Base-by-base conservation (phyloP, 257 asterid species). In the Verbena officinalis region DNA sequence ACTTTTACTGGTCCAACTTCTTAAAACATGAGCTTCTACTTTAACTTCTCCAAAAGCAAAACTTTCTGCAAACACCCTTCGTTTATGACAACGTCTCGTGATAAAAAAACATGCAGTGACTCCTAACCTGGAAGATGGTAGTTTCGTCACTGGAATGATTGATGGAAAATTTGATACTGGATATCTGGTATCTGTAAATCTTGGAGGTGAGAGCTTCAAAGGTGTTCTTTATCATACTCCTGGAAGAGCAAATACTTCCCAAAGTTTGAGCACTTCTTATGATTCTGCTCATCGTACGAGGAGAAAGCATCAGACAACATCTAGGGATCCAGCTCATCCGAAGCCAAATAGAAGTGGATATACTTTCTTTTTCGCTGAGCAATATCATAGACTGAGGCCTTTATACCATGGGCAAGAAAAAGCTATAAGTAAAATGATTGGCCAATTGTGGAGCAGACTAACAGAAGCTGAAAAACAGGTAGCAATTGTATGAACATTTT, bases 81-180 rank as follows among this genome's bases (percentile, higher is more conserved):
- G 40, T 39, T 39, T 53, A 51, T 6, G 30, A 23, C 46, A 21
- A 31, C 68, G 67, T 70, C 34, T 20, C 54, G 60, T 64, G 55
- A 71, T 55, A 27, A 9, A 22, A 66, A 59, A 45, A 51, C 70
- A 54, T 79, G 72, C 91, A 88, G 99, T 4, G 62, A 77, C 57
- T 31, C 65, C 67, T 22, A 62, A 59, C 56, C 81, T 79, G 66
- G 93, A 81, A 72, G 83, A 77, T 42, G 96, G 86, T 54, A 74
- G 74, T 74, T 64, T 81, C 10, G 74, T 88, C 21, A 76, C 78
- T 43, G 99, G 99, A 73, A 84, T 95, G 30, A 88, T 94, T 45
- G 99, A 94, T 67, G 93, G 84, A 13, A 94, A 94, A 82, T 88
- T 91, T 30, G 97, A 94, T 44, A 74, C 76, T 53, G 99, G 99